A percentile compares a stretch with the other conserved stretches of the same genome.
These are phyloP conservation scores for Fraxinus greggii DNA, from an alignment of 305 asterid genomes.

Conservation along the genomic window DNA sequence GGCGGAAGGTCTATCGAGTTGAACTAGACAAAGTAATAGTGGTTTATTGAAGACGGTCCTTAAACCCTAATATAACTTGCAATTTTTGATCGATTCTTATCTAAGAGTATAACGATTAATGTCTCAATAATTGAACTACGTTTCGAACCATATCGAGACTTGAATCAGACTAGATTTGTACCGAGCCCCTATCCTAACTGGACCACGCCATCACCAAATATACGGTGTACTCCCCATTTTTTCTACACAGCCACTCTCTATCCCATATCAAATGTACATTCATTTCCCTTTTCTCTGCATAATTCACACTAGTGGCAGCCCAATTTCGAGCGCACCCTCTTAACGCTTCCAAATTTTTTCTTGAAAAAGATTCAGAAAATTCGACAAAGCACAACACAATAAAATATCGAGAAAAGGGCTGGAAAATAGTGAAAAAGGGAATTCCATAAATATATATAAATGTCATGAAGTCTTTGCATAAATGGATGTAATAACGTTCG, in stretches of 20 bases:
- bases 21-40: background rate
- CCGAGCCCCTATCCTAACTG: background rate
- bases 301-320: background rate
- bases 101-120: background rate
- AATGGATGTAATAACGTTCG: conserved; percentile 79
- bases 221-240: background rate
- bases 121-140: background rate
- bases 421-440: background rate
- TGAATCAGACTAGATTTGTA: background rate
- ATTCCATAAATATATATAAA: background rate
- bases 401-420: background rate
- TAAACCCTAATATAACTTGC: background rate
- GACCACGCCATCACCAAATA: background rate
- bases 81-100: background rate
- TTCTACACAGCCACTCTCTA: background rate
- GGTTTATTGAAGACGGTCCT: background rate
- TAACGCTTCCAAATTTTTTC: background rate
- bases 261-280: background rate
- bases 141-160: background rate
- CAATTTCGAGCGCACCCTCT: background rate
- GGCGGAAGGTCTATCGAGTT: background rate
- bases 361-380: background rate
- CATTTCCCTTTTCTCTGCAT: background rate
- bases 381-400: background rate
- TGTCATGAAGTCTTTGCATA: conserved; percentile 1